phyloP scores from a whole-genome alignment of 352 stramenopile species.

The Lagenidium giganteum region DNA sequence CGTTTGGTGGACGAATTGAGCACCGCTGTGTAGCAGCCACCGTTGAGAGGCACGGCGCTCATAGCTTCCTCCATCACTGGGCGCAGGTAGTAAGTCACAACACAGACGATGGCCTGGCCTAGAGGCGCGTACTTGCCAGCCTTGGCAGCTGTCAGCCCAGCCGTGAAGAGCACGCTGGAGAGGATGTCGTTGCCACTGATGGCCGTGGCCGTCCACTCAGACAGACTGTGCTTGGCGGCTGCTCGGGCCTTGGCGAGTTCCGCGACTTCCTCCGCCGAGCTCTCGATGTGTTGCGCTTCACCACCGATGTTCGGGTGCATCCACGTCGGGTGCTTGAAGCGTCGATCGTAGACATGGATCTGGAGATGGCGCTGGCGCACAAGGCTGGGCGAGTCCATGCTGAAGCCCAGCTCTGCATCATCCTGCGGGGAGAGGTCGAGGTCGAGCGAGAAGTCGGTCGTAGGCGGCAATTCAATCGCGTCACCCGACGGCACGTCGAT shows the following conservation, averaged over 20 bases:
- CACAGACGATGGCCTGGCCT: conserved; percentile 51
- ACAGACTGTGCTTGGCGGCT: background rate
- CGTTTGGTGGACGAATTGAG: conserved; percentile 81
- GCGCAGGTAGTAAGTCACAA: conserved; percentile 33
- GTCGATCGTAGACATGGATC: conserved; percentile 16
- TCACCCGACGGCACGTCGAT: too few relatives aligned
- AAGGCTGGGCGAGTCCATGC: conserved; percentile 6
- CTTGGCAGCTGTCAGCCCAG: conserved; percentile 26
- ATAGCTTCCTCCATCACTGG: conserved; percentile 81
- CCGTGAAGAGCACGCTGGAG: conserved; percentile 67
- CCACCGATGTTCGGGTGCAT: conserved; percentile 19
- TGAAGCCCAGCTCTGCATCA: conserved; percentile 22
- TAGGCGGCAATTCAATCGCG: background rate
- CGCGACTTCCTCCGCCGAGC: conserved; percentile 2
- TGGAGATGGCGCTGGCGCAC: conserved; percentile 14
- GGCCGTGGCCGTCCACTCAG: conserved; percentile 37
- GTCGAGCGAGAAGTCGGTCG: conserved; percentile 2
- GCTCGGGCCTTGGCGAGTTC: background rate
- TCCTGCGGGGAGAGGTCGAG: conserved; percentile 3
- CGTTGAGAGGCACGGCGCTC: conserved; percentile 76
- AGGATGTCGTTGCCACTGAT: conserved; percentile 87
- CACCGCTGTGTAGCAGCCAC: conserved; percentile 80
- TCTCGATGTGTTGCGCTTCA: conserved; percentile 7
- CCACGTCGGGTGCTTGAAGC: conserved; percentile 17
- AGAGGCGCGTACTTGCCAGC: conserved; percentile 68